phyloP scores from a whole-genome alignment of 192 early-diverging fungal genomes.

The Piromyces finnis region DNA sequence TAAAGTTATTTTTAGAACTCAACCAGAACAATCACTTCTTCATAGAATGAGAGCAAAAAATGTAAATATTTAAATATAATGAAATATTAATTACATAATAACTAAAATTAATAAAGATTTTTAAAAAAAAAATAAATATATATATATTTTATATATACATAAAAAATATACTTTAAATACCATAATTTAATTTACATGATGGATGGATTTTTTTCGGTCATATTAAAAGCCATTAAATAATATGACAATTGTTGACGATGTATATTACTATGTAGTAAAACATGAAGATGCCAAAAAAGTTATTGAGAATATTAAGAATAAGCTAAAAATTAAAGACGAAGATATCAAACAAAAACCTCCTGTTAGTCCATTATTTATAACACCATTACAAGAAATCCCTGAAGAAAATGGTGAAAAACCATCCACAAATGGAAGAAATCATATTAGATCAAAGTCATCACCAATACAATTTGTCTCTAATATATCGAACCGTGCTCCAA shows the following conservation, averaged over 20 bases:
- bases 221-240: constrained; percentile 55
- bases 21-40: constrained; percentile 52
- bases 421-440: neutral
- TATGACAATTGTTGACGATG: constrained; percentile 52
- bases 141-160: no score
- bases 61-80: constrained; percentile 15
- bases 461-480: neutral
- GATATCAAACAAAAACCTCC: neutral
- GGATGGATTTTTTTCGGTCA: no score
- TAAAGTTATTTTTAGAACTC: constrained; percentile 55
- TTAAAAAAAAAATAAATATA: no score
- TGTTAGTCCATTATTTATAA: neutral
- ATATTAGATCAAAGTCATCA: neutral
- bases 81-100: no score
- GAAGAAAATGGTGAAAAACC: neutral
- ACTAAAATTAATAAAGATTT: no score
- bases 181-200: no score
- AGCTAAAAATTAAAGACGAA: neutral
- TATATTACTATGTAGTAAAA: constrained; percentile 34
- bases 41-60: constrained; percentile 61
- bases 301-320: neutral
- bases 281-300: constrained; percentile 1
- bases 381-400: neutral
- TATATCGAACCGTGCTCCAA: neutral
- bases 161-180: no score